phyloP scores from a whole-genome alignment of 305 asterid species.

The Rubia balearica region DNA sequence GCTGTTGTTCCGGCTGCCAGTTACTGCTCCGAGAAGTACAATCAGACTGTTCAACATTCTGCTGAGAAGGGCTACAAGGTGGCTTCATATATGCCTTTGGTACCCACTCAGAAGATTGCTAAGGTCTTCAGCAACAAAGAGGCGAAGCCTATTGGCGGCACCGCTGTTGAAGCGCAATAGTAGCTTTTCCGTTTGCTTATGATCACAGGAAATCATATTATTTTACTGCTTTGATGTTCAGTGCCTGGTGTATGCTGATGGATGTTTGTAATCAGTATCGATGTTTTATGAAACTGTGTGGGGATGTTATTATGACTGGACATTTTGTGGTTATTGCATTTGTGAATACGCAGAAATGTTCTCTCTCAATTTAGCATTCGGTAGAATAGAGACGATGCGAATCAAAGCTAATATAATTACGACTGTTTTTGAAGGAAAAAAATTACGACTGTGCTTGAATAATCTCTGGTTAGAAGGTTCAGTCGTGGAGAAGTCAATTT shows the following conservation, averaged over 20 bases:
- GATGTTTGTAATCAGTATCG: neutral
- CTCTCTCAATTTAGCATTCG: no score
- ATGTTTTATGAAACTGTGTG: no score
- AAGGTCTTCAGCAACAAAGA: conserved; percentile 35
- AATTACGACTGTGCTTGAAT: no score
- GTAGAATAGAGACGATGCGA: no score
- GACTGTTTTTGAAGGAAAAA: no score
- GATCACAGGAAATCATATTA: neutral
- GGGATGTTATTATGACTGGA: no score
- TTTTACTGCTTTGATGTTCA: neutral
- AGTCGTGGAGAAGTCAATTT: no score
- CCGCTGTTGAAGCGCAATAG: conserved; percentile 10
- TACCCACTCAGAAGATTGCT: conserved; percentile 69
- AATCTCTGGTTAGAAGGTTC: no score
- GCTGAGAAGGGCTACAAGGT: conserved; percentile 77
- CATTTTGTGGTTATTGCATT: no score
- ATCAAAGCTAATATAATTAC: no score
- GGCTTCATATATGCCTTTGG: conserved; percentile 68
- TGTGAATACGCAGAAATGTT: no score
- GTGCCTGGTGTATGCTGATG: neutral
- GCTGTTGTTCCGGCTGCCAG: conserved; percentile 69
- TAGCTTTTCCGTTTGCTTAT: neutral
- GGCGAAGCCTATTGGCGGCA: conserved; percentile 19
- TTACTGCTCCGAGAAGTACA: conserved; percentile 62
- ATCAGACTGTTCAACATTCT: conserved; percentile 52